phyloP scores from a whole-genome alignment of 2,329 filamentous ascomycete species.

The Fusarium sulawesiense region DNA sequence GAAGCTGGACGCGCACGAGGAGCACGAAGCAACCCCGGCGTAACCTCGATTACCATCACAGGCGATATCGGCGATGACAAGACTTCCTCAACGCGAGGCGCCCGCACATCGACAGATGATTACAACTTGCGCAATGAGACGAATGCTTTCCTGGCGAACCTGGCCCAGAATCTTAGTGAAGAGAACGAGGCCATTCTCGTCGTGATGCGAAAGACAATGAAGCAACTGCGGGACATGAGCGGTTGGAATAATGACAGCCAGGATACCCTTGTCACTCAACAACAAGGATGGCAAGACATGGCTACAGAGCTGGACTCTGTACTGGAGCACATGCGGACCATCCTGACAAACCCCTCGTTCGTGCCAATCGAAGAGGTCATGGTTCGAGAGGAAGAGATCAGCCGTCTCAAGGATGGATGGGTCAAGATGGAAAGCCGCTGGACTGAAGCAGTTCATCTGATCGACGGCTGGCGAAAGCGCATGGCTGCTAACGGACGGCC shows the following conservation, averaged over 20 bases:
- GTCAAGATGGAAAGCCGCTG: conserved; percentile 93
- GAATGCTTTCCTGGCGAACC: conserved; percentile 86
- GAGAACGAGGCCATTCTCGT: conserved; percentile 88
- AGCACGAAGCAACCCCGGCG: conserved; percentile 63
- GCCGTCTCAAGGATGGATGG: conserved; percentile 84
- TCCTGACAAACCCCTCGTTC: conserved; percentile 95
- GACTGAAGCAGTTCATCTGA: conserved; percentile 89
- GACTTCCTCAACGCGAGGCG: conserved; percentile 47
- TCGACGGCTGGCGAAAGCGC: conserved; percentile 89
- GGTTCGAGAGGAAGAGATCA: conserved; percentile 91
- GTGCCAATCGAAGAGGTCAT: conserved; percentile 95
- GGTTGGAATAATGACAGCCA: conserved; percentile 59
- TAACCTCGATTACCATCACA: conserved; percentile 68
- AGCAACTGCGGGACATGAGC: conserved; percentile 76
- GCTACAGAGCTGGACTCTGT: conserved; percentile 79
- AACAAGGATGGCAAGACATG: conserved; percentile 70
- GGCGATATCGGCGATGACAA: conserved; percentile 65
- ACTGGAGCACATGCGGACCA: conserved; percentile 81
- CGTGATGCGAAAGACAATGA: conserved; percentile 77
- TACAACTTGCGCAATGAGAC: conserved; percentile 86
- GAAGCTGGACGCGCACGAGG: conserved; percentile 74
- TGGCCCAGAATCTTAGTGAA: conserved; percentile 85
- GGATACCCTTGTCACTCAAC: conserved; percentile 49
- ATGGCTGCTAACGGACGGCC: conserved; percentile 78
- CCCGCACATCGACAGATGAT: conserved; percentile 53